Evolutionary conservation across 75 land plant genomes (phyloP).

Genomic region (Picea sitchensis): DNA sequence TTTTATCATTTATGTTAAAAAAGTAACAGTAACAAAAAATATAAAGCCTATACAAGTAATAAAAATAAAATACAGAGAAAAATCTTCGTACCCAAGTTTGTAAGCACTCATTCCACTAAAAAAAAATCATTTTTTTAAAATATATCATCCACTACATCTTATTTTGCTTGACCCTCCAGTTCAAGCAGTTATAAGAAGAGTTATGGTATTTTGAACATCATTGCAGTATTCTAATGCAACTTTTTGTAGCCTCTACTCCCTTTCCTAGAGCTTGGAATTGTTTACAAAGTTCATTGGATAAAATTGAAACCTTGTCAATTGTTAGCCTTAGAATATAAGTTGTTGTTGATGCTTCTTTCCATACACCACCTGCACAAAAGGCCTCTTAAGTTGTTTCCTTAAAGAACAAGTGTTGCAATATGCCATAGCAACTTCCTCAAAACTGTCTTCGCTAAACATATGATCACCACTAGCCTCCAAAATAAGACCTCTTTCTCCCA

Average conservation of each 20-base stretch:
- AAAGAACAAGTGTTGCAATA: conserved; percentile 70
- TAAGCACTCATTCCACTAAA: conserved; percentile 98
- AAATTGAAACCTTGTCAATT: conserved; percentile 31
- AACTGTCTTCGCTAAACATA: conserved; percentile 53
- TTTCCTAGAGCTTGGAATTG: conserved; percentile 93
- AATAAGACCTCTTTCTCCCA: conserved; percentile 28
- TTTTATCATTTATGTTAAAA: too few relatives aligned
- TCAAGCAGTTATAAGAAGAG: conserved; percentile 58
- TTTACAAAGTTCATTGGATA: conserved; percentile 84
- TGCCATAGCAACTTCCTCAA: conserved; percentile 83
- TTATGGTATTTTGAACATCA: conserved; percentile 57
- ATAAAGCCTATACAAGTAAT: background rate
- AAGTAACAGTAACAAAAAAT: background rate
- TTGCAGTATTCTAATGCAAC: conserved; percentile 77
- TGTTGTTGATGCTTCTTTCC: conserved; percentile 71
- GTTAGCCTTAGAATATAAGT: conserved; percentile 62
- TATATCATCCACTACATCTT: conserved; percentile 69
- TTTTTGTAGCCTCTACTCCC: conserved; percentile 85
- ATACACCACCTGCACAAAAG: conserved; percentile 74
- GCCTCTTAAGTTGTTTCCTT: conserved; percentile 69
- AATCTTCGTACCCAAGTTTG: conserved; percentile 63
- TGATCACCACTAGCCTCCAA: conserved; percentile 91
- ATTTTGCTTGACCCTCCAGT: conserved; percentile 34
- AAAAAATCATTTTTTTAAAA: conserved; percentile 70
- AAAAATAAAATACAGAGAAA: background rate